Evolutionary conservation across 768 basidiomycete genomes (phyloP).

Genomic region (Cyclocybe aegerita): DNA sequence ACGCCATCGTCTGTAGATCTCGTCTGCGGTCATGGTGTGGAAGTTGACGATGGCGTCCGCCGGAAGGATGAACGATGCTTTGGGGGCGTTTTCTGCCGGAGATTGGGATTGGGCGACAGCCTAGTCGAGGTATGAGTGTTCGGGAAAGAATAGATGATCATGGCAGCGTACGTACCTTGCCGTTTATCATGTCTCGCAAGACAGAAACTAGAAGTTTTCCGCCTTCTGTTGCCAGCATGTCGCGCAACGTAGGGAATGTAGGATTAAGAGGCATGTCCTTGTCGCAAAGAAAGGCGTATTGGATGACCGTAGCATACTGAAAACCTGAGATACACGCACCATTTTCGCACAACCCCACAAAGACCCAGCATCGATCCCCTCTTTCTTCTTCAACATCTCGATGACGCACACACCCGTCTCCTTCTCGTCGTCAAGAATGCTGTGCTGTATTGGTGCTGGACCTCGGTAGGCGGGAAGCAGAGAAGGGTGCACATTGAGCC

Average conservation of each 20-base stretch:
- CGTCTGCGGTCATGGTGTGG: slow-evolving; percentile 49
- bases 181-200: slow-evolving; percentile 59
- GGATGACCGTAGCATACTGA: neutral
- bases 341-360: slow-evolving; percentile 57
- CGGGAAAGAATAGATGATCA: neutral
- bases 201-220: slow-evolving; percentile 72
- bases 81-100: slow-evolving; percentile 29
- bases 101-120: slow-evolving; percentile 49
- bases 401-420: slow-evolving; percentile 82
- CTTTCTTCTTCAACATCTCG: slow-evolving; percentile 64
- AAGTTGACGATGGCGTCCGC: slow-evolving; percentile 59
- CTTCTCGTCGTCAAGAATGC: slow-evolving; percentile 63
- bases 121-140: slow-evolving; percentile 28
- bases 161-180: slow-evolving; percentile 39
- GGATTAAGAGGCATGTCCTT: slow-evolving; percentile 54
- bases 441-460: slow-evolving; percentile 86
- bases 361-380: slow-evolving; percentile 78
- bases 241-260: slow-evolving; percentile 56
- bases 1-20: slow-evolving; percentile 53
- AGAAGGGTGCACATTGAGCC: slow-evolving; percentile 90
- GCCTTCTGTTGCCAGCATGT: slow-evolving; percentile 58
- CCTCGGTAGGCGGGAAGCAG: slow-evolving; percentile 86
- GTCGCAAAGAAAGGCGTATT: neutral
- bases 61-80: slow-evolving; percentile 61
- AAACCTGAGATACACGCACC: slow-evolving; percentile 40